These are phyloP conservation scores for Tilletia walkeri DNA, from an alignment of 1,284 basidiomycete species.

Conservation along the genomic window DNA sequence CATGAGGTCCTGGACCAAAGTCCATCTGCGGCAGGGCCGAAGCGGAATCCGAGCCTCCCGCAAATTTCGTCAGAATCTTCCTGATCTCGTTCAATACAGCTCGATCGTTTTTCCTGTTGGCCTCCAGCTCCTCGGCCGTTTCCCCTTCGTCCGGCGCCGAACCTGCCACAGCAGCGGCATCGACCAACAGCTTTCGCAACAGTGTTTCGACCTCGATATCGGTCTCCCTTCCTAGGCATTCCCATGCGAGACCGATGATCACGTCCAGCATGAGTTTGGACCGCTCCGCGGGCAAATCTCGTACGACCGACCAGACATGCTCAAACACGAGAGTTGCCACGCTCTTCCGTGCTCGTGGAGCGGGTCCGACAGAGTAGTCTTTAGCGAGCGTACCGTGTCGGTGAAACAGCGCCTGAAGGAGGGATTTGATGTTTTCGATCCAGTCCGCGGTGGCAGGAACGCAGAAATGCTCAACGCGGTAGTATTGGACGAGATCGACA, in stretches of 20 bases:
- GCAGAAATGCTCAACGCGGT: constrained; percentile 45
- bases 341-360: constrained; percentile 32
- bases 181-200: constrained; percentile 42
- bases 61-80: constrained; percentile 17
- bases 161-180: constrained; percentile 36
- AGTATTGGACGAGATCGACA: constrained; percentile 44
- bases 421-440: constrained; percentile 43
- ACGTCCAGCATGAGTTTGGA: constrained; percentile 42
- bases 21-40: constrained; percentile 2
- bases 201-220: constrained; percentile 32
- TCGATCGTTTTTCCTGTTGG: constrained; percentile 3
- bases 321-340: constrained; percentile 45
- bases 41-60: constrained; percentile 13
- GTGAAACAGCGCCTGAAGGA: constrained; percentile 49
- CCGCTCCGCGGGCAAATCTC: constrained; percentile 44
- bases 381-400: constrained; percentile 24
- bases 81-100: constrained; percentile 20
- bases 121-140: constrained; percentile 2
- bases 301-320: constrained; percentile 47
- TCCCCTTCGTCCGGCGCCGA: constrained; percentile 10
- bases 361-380: not conserved
- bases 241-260: constrained; percentile 43
- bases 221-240: constrained; percentile 36
- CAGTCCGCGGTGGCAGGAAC: constrained; percentile 48
- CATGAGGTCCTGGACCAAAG: constrained; percentile 15